Base-by-base conservation (phyloP, 2,329 filamentous ascomycete species). In the Alternaria viburni region DNA sequence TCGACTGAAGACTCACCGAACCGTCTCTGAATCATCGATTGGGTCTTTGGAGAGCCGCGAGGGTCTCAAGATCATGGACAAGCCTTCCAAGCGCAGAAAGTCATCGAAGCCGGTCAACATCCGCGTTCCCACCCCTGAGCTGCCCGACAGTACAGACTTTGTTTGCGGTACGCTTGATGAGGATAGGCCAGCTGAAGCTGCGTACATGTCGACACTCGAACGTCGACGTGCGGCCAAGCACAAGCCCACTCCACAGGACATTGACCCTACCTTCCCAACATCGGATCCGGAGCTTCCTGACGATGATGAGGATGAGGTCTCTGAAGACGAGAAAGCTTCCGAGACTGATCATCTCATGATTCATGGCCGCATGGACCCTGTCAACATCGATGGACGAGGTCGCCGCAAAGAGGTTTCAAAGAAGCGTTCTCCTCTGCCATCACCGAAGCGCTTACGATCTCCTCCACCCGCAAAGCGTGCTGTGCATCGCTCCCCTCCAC, bases 81-180 rank as follows among this genome's bases (percentile, higher is more conserved):
- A 70, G 47, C 62, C 70, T 19, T 74, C 74, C 23, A 86, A 74
- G 67, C 74, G 74, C 25, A 77, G 84, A 78, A 72, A 80, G 79
- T 82, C 36, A 6, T 41, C 84, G 85, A 83, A 78, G 46, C 83
- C 83, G 44, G 74, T 81, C 50, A 88, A 86, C 66, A 88, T 90
- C 69, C 90, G 90, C 21, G 86, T 88, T 43, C 74, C 77, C 17
- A 92, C 91, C 1, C 92, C 93, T 3, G 93, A 97, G 76, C 85
- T 99, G 11, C 96, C 96, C 1, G 96, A 99, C 79, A 97, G 94
- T 80, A 98, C 96, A 13, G 96, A 99, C 79, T 99, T 99, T 70
- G 96, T 99, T n/a, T 98, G 96, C 75, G 96, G 96, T 62, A 99
- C 96, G 1, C 85, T 99, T 19, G 96, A 99, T 69, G 96, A 99